Conservation (phyloP, 768 basidiomycete species). For the Pleurotus sapidus region DNA sequence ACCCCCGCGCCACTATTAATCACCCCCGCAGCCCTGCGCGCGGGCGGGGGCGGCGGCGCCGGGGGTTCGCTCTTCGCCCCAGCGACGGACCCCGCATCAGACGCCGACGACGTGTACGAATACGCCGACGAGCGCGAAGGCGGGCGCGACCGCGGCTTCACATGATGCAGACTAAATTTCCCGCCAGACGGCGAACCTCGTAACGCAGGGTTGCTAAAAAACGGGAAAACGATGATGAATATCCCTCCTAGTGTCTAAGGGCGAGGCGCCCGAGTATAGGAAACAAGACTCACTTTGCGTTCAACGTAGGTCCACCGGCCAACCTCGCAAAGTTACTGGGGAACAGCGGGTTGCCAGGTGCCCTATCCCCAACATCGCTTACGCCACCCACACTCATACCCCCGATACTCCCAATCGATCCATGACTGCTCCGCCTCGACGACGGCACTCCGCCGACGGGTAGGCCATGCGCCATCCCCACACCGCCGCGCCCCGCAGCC, state of each 20-base stretch:
- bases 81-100: not conserved
- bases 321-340: constrained; percentile 76
- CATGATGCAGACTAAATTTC: not conserved
- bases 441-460: constrained; percentile 15
- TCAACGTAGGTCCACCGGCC: constrained; percentile 61
- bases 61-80: not conserved
- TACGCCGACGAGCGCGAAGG: not conserved
- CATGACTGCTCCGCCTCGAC: constrained; percentile 23
- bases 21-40: constrained; percentile 1
- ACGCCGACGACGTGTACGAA: not conserved
- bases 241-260: no score
- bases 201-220: constrained; percentile 8
- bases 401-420: constrained; percentile 7
- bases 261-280: no score
- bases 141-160: not conserved
- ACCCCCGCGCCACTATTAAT: constrained; percentile 1
- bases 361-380: constrained; percentile 49
- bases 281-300: constrained; percentile 33
- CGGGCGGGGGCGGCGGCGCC: not conserved
- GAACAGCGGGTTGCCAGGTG: constrained; percentile 76
- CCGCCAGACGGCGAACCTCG: not conserved
- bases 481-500: not conserved
- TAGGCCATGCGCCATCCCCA: constrained; percentile 7
- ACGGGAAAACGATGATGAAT: no score
- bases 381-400: not conserved